phyloP scores from a whole-genome alignment of 2,329 filamentous ascomycete genomes.

The Phaeosphaeriaceae sp. region DNA sequence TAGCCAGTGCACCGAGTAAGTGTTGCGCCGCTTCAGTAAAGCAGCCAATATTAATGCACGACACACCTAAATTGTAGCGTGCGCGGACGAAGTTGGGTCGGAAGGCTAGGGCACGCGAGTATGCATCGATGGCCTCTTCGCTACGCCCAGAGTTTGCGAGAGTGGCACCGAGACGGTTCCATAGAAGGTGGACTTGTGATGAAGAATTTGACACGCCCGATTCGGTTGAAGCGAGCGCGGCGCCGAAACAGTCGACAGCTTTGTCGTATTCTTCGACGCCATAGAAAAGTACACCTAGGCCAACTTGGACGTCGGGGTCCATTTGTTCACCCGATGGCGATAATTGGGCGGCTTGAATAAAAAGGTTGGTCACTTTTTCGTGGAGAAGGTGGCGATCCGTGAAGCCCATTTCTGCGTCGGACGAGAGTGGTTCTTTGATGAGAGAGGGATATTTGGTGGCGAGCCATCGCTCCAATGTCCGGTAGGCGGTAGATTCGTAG shows the following conservation, averaged over 20 bases:
- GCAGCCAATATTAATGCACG: conserved; percentile 96
- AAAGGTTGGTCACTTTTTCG: conserved; percentile 86
- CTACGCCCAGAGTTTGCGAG: conserved; percentile 92
- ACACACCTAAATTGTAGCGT: conserved; percentile 94
- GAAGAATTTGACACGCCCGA: conserved; percentile 82
- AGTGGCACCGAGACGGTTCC: conserved; percentile 96
- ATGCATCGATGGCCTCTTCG: conserved; percentile 96
- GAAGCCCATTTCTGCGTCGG: conserved; percentile 86
- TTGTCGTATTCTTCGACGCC: conserved; percentile 98
- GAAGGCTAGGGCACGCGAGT: conserved; percentile 87
- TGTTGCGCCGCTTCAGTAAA: conserved; percentile 92
- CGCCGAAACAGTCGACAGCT: conserved; percentile 96
- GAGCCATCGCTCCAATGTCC: conserved; percentile 95
- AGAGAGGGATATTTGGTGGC: conserved; percentile 92
- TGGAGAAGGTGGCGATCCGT: conserved; percentile 91
- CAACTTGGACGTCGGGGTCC: conserved; percentile 98
- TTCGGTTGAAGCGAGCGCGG: conserved; percentile 86
- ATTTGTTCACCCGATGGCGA: conserved; percentile 92
- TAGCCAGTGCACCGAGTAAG: conserved; percentile 86
- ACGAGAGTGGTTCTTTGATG: conserved; percentile 74
- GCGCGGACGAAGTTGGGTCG: conserved; percentile 97
- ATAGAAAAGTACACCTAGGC: conserved; percentile 95
- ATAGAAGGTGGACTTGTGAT: conserved; percentile 89
- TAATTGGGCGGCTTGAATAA: conserved; percentile 90
- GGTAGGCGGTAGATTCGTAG: conserved; percentile 95